Evolutionary conservation across 305 asterid species (phyloP), one percentile per base, ranked within the genome.

Genomic region (Vinca major): DNA sequence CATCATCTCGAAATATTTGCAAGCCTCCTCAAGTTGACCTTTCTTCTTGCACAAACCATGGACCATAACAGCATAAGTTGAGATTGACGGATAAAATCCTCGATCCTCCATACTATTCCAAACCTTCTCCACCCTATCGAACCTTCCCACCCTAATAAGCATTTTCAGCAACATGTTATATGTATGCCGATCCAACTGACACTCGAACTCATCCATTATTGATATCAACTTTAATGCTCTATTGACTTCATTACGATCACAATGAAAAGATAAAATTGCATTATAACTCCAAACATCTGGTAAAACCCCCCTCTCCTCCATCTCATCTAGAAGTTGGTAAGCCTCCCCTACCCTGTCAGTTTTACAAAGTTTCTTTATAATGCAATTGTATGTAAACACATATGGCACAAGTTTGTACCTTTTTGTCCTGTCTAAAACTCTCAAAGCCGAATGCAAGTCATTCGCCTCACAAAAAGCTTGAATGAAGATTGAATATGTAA

Each of bases 241-340:
- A 58, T 91, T 94, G 21, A 86, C 95, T 85, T 94, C 97, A 41
- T 77, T 84, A 0, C 65, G 90, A 76, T 91, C 93, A 71, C 96
- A 91, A 52, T 94, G 97, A 55, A 41, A 78, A 39, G 88, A 75
- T 70, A 94, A 54, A 66, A 91, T 77, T 0, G 90, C 81, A 73
- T 91, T 89, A 81, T 86, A 91, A 76, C 95, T 86, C 93, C 96
- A 91, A 2, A 84, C 76, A 71, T 94, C 95, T 0, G 96, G 96
- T 74, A 62, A 79, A 12, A 63, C 79, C 39, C 82, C 88, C 56
- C 67, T 80, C 37, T 72, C 75, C 4, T 82, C 58, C 96, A 94
- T 94, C 79, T 91, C 97, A 20, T 80, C 81, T 3, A 94, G 73
- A 71, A 94, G 84, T 81, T 78, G 78, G 68, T 85, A 88, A 7